A percentile compares a stretch with the other conserved stretches of the same genome.
Evolutionary conservation across 306 rosid species (phyloP).

Genomic region (Betula pendula): DNA sequence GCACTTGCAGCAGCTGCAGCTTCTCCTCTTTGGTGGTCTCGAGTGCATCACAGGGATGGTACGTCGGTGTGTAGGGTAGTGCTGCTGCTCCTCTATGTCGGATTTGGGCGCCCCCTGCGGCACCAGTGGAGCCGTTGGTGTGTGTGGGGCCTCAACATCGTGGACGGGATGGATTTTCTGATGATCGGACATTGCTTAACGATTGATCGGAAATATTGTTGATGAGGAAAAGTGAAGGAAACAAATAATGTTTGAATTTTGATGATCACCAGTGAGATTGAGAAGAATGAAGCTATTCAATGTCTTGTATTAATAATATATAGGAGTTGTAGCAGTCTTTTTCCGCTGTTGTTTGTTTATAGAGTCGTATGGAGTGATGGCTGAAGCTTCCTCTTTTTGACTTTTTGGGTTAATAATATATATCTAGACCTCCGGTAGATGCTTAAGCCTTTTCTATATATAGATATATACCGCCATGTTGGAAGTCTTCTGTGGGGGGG

Average conservation of each 20-base stretch:
- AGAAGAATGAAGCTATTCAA: neutral
- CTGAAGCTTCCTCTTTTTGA: conserved; percentile 38
- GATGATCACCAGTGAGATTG: neutral
- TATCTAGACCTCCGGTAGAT: too few species aligned
- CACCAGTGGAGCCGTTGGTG: conserved; percentile 58
- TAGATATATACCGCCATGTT: conserved; percentile 23
- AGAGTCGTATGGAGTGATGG: conserved; percentile 1
- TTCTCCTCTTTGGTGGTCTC: conserved; percentile 68
- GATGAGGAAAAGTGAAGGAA: neutral
- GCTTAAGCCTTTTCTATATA: too few species aligned
- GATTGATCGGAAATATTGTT: too few species aligned
- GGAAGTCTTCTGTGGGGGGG: conserved; percentile 19
- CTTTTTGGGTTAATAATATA: conserved; percentile 22
- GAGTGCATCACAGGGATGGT: conserved; percentile 45
- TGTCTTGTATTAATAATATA: too few species aligned
- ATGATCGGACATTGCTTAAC: conserved; percentile 52
- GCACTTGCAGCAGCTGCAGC: conserved; percentile 66
- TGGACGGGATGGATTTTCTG: conserved; percentile 67
- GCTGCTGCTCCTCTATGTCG: conserved; percentile 22
- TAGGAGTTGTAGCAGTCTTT: neutral
- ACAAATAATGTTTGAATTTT: neutral
- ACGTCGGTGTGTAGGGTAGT: conserved; percentile 37
- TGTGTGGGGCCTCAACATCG: conserved; percentile 60
- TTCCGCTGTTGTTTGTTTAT: neutral
- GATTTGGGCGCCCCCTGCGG: conserved; percentile 45